Evolutionary conservation across 805 yeast species (phyloP), one percentile per base, ranked within the genome.

Genomic region (Candida koratica): DNA sequence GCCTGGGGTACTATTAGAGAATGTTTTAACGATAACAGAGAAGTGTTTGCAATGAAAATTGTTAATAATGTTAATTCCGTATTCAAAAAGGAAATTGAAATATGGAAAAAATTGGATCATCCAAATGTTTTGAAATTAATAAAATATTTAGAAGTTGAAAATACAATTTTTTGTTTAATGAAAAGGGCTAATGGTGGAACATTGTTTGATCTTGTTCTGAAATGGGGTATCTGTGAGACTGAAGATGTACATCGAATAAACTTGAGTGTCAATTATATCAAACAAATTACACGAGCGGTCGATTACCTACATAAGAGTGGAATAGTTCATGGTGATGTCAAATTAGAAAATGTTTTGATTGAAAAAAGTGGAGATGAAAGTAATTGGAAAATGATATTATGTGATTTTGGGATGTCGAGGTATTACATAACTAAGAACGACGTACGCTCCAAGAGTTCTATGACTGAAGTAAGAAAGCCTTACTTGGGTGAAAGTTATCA

Each of bases 1-100:
- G 94, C 95, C 0, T 89, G 93, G 83, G 95, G 96, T 8, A 72
- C 81, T 18, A 81, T 88, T 8, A 64, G 95, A 39, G 90, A 84
- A 53, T 84, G 90, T 44, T 56, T 17, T 18, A 38, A 35, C 22
- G 8, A 56, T 4, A 42, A 46, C n/a, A 45, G 44, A 25, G 64
- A 66, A 9, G 51, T 60, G 3, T 51, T 54, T 37, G 94, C 93
- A 0, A 75, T 83, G 45, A 84, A 84, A 53, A 71, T 75, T 32
- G 78, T 79, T 17, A 69, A 49, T 12, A 52, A 51, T 43, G 38
- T 41, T 24, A 39, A 42, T 15, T 41, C 37, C 8, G 76, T 81
- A 23, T 82, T 86, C 49, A 70, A 72, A 39, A 75, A 77, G 43
- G 97, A 89, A 51, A 79, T 84, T 2, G 52, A 69, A 2, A 75